Percentiles rank a stretch among this genome's conserved stretches.
Conservation (phyloP, 139 green algal species). For the Chlorella sp. region DNA sequence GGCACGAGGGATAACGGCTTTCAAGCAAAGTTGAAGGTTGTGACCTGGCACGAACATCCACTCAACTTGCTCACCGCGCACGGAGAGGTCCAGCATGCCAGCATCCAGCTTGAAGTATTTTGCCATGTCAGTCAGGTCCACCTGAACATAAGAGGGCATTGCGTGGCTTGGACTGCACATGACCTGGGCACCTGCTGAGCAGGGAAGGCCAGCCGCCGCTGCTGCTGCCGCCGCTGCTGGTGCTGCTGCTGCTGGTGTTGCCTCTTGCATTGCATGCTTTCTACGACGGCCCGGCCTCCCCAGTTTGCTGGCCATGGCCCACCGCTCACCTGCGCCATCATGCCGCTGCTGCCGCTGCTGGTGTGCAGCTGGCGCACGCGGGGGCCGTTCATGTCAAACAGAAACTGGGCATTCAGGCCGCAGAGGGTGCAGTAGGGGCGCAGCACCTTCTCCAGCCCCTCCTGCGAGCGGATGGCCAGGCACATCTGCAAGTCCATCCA, state of each 20-base stretch:
- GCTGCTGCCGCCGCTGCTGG: too few relatives aligned
- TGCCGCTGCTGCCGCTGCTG: neutral
- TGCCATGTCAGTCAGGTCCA: neutral
- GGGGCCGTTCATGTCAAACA: constrained; percentile 4
- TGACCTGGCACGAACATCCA: too few relatives aligned
- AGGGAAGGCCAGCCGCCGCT: too few relatives aligned
- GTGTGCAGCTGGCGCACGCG: neutral
- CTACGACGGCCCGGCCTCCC: too few relatives aligned
- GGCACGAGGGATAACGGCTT: too few relatives aligned
- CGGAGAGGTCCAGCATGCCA: neutral
- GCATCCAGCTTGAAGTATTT: neutral
- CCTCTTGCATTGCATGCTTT: too few relatives aligned
- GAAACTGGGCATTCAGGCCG: neutral
- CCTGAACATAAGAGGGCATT: too few relatives aligned
- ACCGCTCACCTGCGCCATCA: neutral
- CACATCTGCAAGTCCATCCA: constrained; percentile 10
- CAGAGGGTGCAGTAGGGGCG: neutral
- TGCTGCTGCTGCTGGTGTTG: too few relatives aligned
- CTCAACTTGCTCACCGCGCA: neutral
- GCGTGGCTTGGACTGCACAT: too few relatives aligned
- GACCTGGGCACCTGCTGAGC: too few relatives aligned
- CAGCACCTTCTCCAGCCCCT: neutral
- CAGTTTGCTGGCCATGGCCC: neutral
- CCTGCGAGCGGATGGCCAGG: neutral
- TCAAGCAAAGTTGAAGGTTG: too few relatives aligned